Conservation (phyloP, 495 filamentous ascomycete species). For the Jackrogersella multiformis region DNA sequence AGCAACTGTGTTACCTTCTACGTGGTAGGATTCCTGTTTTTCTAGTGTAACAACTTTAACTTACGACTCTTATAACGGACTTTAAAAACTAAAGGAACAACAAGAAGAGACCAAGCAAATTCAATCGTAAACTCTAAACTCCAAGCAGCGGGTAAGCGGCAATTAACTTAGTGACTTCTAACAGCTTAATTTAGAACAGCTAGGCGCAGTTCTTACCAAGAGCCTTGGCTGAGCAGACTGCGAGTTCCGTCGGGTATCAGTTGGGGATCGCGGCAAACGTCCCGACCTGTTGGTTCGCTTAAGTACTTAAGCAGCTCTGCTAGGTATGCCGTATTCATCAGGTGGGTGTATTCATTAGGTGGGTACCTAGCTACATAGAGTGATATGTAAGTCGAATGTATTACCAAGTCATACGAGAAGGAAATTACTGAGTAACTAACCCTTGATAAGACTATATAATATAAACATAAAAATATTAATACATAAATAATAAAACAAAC, state of each 20-base stretch:
- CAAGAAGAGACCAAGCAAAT: background rate
- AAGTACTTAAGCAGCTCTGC: constrained; percentile 11
- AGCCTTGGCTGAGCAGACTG: constrained; percentile 5
- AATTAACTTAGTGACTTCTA: constrained; percentile 3
- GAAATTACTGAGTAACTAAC: constrained; percentile 1
- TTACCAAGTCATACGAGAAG: background rate
- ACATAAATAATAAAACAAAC: too few species aligned
- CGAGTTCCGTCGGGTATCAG: constrained; percentile 15
- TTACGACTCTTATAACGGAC: background rate
- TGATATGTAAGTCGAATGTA: background rate
- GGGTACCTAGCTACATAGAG: background rate
- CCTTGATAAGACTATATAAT: background rate
- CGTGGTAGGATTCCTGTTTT: constrained; percentile 14
- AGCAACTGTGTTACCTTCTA: constrained; percentile 6
- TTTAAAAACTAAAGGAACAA: background rate
- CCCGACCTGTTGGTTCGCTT: constrained; percentile 33
- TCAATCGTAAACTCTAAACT: background rate
- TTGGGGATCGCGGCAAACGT: constrained; percentile 29
- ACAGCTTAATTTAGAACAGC: constrained; percentile 14
- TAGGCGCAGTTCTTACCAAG: constrained; percentile 20
- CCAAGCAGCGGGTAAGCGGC: constrained; percentile 32
- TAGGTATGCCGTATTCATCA: too few species aligned
- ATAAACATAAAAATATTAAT: too few species aligned
- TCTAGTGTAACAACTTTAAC: constrained; percentile 6
- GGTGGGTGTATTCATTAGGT: background rate